Base-by-base conservation (phyloP, 768 basidiomycete genomes). In the Tubosaeta sp. region DNA sequence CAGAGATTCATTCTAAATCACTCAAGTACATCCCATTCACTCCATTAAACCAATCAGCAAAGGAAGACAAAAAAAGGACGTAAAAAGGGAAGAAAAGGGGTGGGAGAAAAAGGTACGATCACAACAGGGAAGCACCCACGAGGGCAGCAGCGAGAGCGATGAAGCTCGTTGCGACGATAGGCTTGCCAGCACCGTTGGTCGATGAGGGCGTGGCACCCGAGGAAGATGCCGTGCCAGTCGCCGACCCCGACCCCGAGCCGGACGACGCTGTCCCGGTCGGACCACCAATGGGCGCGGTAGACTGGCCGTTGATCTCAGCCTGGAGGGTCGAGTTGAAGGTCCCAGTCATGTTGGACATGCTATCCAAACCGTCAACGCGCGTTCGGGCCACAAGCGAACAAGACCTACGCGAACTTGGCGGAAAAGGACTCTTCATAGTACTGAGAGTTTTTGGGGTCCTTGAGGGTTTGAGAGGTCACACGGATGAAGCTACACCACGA, bases 351-450 rank as follows among this genome's bases (percentile, higher is more conserved):
- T 75, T 71, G n/a, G 68, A 59, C 64, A 93, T 57, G 8, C 87
- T 90, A 56, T 43, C 35, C 9, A 16, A 27, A 27, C 8, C 12
- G 26, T 25, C 41, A 13, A 25, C 5, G 14, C 26, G 25, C 14
- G 26, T 25, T 22, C 38, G 6, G 5, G 26, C 25, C 22, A 13
- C 11, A 1, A 43, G 45, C 32, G 11, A 35, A 49, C 42, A 16
- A 17, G 43, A 25, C 84, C 57, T 63, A 91, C 90, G 73, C 72
- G 75, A 91, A 93, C 60, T 79, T 80, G 57, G 91, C 79, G 7
- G 89, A 90, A 76, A 91, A 95, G 0, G 88, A 82, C 56, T 85
- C 72, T 42, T 77, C 79, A 4, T 77, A 78, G 71, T 73, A 86
- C 50, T 79, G 72, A 13, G 84, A 70, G 50, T 77, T 65, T 2